These are phyloP conservation scores for Syzygium aqueum DNA, from an alignment of 345 rosid genomes.

Conservation along the genomic window DNA sequence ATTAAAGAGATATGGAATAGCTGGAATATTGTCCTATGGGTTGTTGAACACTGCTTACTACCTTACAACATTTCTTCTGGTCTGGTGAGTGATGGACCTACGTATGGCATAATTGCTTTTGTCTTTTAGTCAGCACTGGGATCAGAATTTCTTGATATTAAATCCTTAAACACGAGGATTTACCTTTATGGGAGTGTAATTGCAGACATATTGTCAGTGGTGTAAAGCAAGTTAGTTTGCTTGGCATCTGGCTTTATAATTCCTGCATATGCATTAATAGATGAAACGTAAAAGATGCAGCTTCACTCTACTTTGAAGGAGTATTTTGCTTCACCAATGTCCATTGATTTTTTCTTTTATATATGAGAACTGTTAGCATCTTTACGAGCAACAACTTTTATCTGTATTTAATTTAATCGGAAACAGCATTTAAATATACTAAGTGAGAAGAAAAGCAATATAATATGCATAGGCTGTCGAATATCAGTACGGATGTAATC, in stretches of 20 bases:
- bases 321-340: neutral
- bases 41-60: constrained; percentile 76
- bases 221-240: neutral
- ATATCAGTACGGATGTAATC: neutral
- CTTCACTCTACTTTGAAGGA: neutral
- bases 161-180: neutral
- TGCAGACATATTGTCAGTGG: neutral
- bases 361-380: neutral
- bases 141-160: neutral
- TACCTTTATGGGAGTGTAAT: neutral
- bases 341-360: neutral
- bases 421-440: neutral
- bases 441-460: neutral
- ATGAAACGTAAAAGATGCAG: neutral
- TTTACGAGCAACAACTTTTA: neutral
- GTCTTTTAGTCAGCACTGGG: neutral
- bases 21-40: constrained; percentile 82
- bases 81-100: constrained; percentile 49
- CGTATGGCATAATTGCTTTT: neutral
- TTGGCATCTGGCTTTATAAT: neutral
- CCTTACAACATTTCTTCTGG: constrained; percentile 60
- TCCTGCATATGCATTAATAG: neutral
- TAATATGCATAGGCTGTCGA: neutral
- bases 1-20: constrained; percentile 72
- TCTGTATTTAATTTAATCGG: neutral